A percentile compares a stretch with the other conserved stretches of the same genome.
These are phyloP conservation scores for Colletotrichum gigasporum DNA, from an alignment of 2,329 filamentous ascomycete species.

Conservation along the genomic window DNA sequence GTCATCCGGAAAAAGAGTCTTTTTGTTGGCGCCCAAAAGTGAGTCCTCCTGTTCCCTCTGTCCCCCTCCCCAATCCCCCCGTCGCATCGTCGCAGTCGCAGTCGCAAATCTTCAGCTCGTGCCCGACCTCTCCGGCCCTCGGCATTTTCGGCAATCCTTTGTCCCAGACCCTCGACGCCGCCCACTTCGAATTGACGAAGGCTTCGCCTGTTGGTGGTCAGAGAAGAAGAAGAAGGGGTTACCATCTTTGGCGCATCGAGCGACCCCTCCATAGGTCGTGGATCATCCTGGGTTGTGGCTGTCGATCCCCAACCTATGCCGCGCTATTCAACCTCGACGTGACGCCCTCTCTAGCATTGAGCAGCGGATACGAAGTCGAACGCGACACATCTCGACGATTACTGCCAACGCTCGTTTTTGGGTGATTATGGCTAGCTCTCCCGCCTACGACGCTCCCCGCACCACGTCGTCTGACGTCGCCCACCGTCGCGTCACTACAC, in stretches of 20 bases:
- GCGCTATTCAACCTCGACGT: constrained; percentile 4
- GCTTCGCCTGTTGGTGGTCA: neutral
- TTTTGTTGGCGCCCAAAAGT: constrained; percentile 64
- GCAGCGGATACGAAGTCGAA: neutral
- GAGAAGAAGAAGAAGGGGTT: neutral
- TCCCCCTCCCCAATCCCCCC: constrained; percentile 20
- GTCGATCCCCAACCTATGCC: constrained; percentile 19
- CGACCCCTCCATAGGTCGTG: constrained; percentile 31
- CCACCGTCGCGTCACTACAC: too few relatives aligned
- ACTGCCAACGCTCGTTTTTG: neutral
- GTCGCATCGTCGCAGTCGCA: constrained; percentile 4
- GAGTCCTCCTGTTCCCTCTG: constrained; percentile 45
- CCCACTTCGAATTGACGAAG: neutral
- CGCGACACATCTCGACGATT: neutral
- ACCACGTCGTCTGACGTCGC: neutral
- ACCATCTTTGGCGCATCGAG: neutral
- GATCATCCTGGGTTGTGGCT: constrained; percentile 21
- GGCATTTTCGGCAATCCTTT: constrained; percentile 21
- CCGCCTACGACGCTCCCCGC: neutral
- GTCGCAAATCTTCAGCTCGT: constrained; percentile 9
- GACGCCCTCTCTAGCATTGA: neutral
- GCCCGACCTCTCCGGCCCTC: neutral
- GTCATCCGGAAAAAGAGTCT: constrained; percentile 35
- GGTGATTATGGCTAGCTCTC: neutral
- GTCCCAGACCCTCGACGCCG: neutral